Evolutionary conservation across 306 rosid genomes (phyloP).

Genomic region (Pueraria montana): DNA sequence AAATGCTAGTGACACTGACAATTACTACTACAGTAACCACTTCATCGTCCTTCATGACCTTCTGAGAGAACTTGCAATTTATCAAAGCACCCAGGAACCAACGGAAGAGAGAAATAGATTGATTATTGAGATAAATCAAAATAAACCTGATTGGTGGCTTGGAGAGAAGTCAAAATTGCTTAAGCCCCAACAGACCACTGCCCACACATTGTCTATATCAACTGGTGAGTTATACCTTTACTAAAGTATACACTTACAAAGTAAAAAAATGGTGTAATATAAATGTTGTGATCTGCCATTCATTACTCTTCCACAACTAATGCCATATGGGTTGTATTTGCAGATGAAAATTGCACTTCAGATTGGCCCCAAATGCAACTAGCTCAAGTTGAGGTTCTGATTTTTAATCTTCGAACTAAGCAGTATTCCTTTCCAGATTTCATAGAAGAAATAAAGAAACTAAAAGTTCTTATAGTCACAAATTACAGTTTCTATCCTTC

Average conservation of each 20-base stretch:
- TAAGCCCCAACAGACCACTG: slow-evolving; percentile 45
- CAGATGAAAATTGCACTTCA: slow-evolving; percentile 61
- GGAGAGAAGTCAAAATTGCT: slow-evolving; percentile 47
- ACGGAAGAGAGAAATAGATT: slow-evolving; percentile 59
- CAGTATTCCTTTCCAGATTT: slow-evolving; percentile 53
- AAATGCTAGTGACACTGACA: slow-evolving; percentile 52
- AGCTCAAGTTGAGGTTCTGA: slow-evolving; percentile 59
- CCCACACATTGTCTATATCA: slow-evolving; percentile 65
- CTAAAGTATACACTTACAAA: not conserved
- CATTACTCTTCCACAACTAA: slow-evolving; percentile 3
- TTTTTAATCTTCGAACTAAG: slow-evolving; percentile 58
- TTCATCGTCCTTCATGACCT: slow-evolving; percentile 63
- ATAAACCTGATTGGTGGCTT: slow-evolving; percentile 47
- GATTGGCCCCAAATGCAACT: slow-evolving; percentile 50
- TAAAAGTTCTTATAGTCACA: slow-evolving; percentile 63
- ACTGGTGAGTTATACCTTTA: slow-evolving; percentile 58
- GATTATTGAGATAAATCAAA: slow-evolving; percentile 52
- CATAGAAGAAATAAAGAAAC: slow-evolving; percentile 52
- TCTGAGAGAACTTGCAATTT: slow-evolving; percentile 73
- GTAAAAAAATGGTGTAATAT: not conserved
- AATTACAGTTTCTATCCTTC: slow-evolving; percentile 52
- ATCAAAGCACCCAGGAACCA: slow-evolving; percentile 48
- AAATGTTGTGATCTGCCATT: not conserved
- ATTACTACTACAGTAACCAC: slow-evolving; percentile 61
- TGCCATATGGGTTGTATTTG: slow-evolving; percentile 37